These are phyloP conservation scores for Mucor saturninus DNA, from an alignment of 371 early-diverging fungal species.

Conservation along the genomic window DNA sequence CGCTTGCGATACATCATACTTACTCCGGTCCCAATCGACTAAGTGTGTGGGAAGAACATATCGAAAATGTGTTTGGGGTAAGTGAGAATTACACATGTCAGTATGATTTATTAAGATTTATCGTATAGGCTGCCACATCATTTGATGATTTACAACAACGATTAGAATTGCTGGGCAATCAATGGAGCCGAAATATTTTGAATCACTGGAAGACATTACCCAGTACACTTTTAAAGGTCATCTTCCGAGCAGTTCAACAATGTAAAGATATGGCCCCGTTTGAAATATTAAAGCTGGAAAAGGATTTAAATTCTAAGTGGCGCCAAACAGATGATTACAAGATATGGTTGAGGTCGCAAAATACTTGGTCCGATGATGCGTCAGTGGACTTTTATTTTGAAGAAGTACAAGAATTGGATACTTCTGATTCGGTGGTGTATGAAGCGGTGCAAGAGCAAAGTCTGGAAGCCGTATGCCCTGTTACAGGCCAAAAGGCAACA, in stretches of 20 bases:
- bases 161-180: slow-evolving; percentile 20
- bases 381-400: slow-evolving; percentile 27
- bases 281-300: slow-evolving; percentile 36
- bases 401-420: not conserved
- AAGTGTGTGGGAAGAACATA: slow-evolving; percentile 56
- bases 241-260: slow-evolving; percentile 35
- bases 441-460: slow-evolving; percentile 27
- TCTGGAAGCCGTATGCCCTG: slow-evolving; percentile 31
- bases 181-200: slow-evolving; percentile 41
- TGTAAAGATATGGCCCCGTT: slow-evolving; percentile 6
- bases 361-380: slow-evolving; percentile 11
- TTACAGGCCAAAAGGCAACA: slow-evolving; percentile 27
- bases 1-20: slow-evolving; percentile 46
- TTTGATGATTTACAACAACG: slow-evolving; percentile 29
- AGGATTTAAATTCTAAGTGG: slow-evolving; percentile 42
- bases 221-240: slow-evolving; percentile 34
- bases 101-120: not conserved
- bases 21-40: slow-evolving; percentile 65
- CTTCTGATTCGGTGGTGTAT: slow-evolving; percentile 18
- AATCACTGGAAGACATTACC: slow-evolving; percentile 40
- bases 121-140: slow-evolving; percentile 25
- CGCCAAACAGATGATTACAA: slow-evolving; percentile 42
- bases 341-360: slow-evolving; percentile 23
- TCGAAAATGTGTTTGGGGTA: slow-evolving; percentile 58
- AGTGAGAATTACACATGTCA: slow-evolving; percentile 9